Percentiles rank a stretch among this genome's conserved stretches.
These are phyloP conservation scores for Lipomyces orientalis DNA, from an alignment of 805 yeast genomes.

Conservation along the genomic window DNA sequence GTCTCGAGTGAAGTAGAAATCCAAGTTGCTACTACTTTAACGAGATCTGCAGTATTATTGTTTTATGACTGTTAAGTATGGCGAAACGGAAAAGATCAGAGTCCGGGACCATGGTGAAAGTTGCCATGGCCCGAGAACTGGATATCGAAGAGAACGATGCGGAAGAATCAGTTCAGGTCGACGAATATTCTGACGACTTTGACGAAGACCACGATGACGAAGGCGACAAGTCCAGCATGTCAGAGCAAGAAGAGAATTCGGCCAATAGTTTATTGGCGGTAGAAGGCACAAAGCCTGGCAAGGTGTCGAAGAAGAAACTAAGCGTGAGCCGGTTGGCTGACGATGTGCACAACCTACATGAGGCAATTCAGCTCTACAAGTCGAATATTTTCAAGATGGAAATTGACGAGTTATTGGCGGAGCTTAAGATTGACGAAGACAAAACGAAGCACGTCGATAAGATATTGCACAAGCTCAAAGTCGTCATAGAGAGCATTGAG, in stretches of 20 bases:
- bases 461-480: constrained; percentile 74
- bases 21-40: not conserved
- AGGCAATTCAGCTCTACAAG: constrained; percentile 91
- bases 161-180: not conserved
- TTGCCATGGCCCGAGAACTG: not conserved
- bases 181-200: not conserved
- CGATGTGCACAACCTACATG: constrained; percentile 89
- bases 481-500: constrained; percentile 64
- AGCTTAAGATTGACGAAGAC: constrained; percentile 73
- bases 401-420: constrained; percentile 87
- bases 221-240: constrained; percentile 8
- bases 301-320: constrained; percentile 7
- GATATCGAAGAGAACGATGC: not conserved
- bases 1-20: not conserved
- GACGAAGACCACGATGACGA: constrained; percentile 1
- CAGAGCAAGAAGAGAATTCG: not conserved
- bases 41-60: not conserved
- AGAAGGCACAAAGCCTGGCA: not conserved
- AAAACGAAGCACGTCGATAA: constrained; percentile 71
- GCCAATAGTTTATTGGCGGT: not conserved
- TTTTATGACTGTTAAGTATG: not conserved
- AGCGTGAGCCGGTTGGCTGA: constrained; percentile 48
- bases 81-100: constrained; percentile 26
- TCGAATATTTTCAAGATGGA: constrained; percentile 94
- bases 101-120: not conserved